Conservation (phyloP, 1,284 basidiomycete genomes). For the Pyrrhoderma noxium region DNA sequence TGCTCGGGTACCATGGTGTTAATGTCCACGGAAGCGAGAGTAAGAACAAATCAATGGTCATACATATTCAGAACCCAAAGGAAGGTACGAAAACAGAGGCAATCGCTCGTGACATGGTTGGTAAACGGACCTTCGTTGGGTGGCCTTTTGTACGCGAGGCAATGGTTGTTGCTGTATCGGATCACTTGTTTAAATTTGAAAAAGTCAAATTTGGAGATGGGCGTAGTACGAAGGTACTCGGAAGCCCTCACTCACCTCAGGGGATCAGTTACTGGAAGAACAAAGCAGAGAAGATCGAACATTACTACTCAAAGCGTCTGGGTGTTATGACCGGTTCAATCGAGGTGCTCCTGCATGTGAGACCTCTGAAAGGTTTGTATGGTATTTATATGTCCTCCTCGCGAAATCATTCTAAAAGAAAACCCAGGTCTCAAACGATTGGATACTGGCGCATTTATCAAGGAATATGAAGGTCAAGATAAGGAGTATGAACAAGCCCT, state of each 20-base stretch:
- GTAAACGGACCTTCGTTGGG: slow-evolving; percentile 71
- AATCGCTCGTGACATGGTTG: slow-evolving; percentile 71
- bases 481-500: slow-evolving; percentile 83
- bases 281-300: slow-evolving; percentile 77
- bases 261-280: slow-evolving; percentile 67
- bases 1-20: slow-evolving; percentile 81
- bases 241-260: slow-evolving; percentile 63
- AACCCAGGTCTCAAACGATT: slow-evolving; percentile 74
- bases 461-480: slow-evolving; percentile 83
- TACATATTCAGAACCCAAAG: slow-evolving; percentile 75
- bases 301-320: slow-evolving; percentile 82
- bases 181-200: slow-evolving; percentile 85
- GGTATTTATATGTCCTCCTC: not conserved
- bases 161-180: slow-evolving; percentile 80
- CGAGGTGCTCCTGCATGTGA: slow-evolving; percentile 76
- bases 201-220: slow-evolving; percentile 51
- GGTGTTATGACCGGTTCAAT: slow-evolving; percentile 83
- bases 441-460: slow-evolving; percentile 86
- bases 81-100: slow-evolving; percentile 65
- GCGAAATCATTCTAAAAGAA: not conserved
- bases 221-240: slow-evolving; percentile 50
- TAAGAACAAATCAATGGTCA: slow-evolving; percentile 87
- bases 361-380: slow-evolving; percentile 74
- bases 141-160: slow-evolving; percentile 98
- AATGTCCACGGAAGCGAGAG: slow-evolving; percentile 91